Conservation (phyloP, 176 grass and related monocot species). For the Calamus simplicifolius region DNA sequence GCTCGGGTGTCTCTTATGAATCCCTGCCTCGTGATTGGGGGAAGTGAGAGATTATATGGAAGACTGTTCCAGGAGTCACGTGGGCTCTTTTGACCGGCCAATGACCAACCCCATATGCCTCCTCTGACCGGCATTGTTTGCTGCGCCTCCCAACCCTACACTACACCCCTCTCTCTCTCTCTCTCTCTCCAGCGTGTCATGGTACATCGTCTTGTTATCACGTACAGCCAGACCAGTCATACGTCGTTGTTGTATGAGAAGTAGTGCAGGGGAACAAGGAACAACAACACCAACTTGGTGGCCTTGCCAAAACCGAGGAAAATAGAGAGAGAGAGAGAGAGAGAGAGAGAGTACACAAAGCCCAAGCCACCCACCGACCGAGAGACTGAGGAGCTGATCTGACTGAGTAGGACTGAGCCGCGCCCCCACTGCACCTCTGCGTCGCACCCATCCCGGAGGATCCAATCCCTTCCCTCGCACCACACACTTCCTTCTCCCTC, state of each 20-base stretch:
- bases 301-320: no score
- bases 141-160: slow-evolving; percentile 4
- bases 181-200: slow-evolving; percentile 3
- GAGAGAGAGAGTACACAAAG: neutral
- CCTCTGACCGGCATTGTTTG: slow-evolving; percentile 24
- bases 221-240: slow-evolving; percentile 4
- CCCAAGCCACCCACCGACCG: no score
- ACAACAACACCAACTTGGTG: no score
- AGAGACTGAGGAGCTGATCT: no score
- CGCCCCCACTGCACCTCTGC: no score
- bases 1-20: no score
- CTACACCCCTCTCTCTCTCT: slow-evolving; percentile 5
- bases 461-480: no score
- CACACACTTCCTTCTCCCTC: no score
- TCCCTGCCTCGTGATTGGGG: slow-evolving; percentile 78
- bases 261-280: neutral
- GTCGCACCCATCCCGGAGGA: slow-evolving; percentile 10
- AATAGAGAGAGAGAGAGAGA: slow-evolving; percentile 3
- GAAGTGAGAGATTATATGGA: slow-evolving; percentile 47
- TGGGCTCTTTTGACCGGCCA: slow-evolving; percentile 89
- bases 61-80: slow-evolving; percentile 89
- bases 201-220: slow-evolving; percentile 2
- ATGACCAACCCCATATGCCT: slow-evolving; percentile 17
- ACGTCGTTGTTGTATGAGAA: slow-evolving; percentile 16
- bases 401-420: no score